Evolutionary conservation across 345 rosid genomes (phyloP).

Genomic region (Iberis pinnata): DNA sequence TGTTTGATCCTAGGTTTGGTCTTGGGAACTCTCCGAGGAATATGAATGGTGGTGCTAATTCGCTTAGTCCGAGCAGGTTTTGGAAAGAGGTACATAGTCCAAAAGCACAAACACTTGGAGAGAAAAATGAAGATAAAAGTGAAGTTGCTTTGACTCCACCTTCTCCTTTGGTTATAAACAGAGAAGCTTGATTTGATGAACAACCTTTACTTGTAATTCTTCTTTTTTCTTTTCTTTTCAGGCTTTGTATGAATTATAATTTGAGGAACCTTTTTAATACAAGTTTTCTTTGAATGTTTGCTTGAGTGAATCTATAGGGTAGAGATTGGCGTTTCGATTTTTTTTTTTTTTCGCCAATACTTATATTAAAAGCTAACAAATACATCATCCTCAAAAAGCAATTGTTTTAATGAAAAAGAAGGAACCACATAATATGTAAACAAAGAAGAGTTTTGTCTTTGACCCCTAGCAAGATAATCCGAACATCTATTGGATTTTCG

Average conservation of each 20-base stretch:
- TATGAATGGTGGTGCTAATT: conserved; percentile 20
- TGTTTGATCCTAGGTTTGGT: conserved; percentile 27
- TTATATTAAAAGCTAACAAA: too few species aligned
- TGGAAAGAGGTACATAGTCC: conserved; percentile 41
- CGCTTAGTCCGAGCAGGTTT: conserved; percentile 44
- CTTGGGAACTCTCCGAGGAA: conserved; percentile 31
- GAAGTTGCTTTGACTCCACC: conserved; percentile 64
- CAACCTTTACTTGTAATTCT: conserved; percentile 1
- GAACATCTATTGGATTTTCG: too few species aligned
- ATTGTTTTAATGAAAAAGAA: too few species aligned
- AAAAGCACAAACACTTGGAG: conserved; percentile 38
- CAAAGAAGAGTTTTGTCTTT: too few species aligned
- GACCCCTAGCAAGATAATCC: too few species aligned
- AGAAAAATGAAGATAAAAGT: conserved; percentile 44
- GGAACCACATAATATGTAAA: too few species aligned
- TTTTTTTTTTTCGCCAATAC: too few species aligned
- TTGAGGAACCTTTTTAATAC: conserved; percentile 10
- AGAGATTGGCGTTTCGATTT: too few species aligned
- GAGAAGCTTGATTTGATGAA: conserved; percentile 33
- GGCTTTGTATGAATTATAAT: not conserved
- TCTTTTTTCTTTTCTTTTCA: not conserved
- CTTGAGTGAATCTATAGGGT: too few species aligned
- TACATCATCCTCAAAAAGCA: too few species aligned
- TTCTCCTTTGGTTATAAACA: conserved; percentile 42
- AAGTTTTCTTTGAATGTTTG: not conserved